Base-by-base conservation (phyloP, 1,284 basidiomycete species). In the Microbotryum scabiosae region DNA sequence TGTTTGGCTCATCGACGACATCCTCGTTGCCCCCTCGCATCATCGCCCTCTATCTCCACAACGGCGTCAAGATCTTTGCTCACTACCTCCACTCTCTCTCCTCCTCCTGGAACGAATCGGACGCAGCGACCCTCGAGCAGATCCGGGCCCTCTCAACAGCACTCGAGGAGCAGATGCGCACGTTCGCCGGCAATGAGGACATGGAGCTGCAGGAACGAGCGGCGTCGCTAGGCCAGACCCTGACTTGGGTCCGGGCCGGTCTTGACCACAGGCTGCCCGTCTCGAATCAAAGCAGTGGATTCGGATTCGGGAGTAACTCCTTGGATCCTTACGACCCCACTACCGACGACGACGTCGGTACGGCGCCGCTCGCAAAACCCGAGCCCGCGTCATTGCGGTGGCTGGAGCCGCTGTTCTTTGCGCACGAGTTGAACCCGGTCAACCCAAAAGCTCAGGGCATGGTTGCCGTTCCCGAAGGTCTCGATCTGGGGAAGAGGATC, bases 201-300 rank as follows among this genome's bases (percentile, higher is more conserved):
- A 84, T 90, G 44, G 93, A 97, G 72, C 86, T 97, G 16, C 89
- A 92, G 75, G 91, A 97, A 75, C 80, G 94, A 70, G 65, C 62
- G 18, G 63, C 62, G 8, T 65, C 66, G 32, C 47, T 69, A 4
- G n/a, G 32, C 1, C 55, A 44, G 2, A 26, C 64, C 25, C 44
- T 69, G 3, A 57, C 61, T 25, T 51, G 64, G 25, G 64, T 68
- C 0, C 25, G 66, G 3, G 51, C 23, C 5, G 66, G 66, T 5
- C 56, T 68, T 4, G 66, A 68, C 64, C 66, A 3, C n/a, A 61
- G 4, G 44, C 56, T 4, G 8, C 61, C 36, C n/a, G 36, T 52
- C 23, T 52, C 52, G 14, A 45, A 20, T 5, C 21, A n/a, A 1
- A 7, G 14, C 44, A 41, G 53, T 10, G 43, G 56, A 14, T 36